These are phyloP conservation scores for Pleurozium schreberi DNA, from an alignment of 225 moss, liverwort and hornwort species.

Conservation along the genomic window DNA sequence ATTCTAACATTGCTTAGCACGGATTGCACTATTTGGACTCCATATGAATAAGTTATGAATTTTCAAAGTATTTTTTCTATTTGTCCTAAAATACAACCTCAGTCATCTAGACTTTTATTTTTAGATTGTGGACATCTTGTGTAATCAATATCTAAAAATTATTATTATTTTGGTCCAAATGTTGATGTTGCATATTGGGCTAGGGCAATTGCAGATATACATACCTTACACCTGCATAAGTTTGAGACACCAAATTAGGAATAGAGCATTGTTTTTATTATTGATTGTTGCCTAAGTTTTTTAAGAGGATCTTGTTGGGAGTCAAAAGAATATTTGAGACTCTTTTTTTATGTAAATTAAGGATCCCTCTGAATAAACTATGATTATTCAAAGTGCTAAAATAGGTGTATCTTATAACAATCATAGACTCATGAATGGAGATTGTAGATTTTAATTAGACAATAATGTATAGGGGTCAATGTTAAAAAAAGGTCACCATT, in stretches of 20 bases:
- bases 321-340: neutral
- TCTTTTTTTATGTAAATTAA: neutral
- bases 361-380: neutral
- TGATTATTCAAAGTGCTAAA: neutral
- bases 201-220: neutral
- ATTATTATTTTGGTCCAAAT: neutral
- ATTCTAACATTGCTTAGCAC: neutral
- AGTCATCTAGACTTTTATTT: neutral
- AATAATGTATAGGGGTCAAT: neutral
- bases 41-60: neutral
- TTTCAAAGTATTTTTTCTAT: neutral
- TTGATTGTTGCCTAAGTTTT: neutral
- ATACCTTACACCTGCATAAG: neutral
- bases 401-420: neutral
- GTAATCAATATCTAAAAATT: neutral
- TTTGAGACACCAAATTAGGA: rapidly evolving
- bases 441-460: neutral
- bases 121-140: neutral
- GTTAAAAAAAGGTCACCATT: neutral
- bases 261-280: neutral
- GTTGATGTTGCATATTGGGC: neutral
- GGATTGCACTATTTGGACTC: neutral
- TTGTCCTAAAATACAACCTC: no score
- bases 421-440: neutral
- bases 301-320: neutral